Evolutionary conservation across 1,284 basidiomycete genomes (phyloP), one percentile per base, ranked within the genome.

Genomic region (Mrakiaceae sp.): DNA sequence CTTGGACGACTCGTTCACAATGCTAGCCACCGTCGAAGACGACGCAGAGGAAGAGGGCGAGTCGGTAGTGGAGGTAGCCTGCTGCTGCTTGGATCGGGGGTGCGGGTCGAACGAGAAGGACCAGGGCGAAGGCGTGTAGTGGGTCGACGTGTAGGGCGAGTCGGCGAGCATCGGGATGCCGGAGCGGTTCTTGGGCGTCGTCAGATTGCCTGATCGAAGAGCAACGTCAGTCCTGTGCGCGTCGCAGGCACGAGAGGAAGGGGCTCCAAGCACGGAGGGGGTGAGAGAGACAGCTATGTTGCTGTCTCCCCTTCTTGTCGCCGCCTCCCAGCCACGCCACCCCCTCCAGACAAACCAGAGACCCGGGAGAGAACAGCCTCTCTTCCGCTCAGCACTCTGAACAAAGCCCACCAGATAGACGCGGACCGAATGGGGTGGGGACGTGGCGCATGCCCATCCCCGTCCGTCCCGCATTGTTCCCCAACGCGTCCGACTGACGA

Each of bases 151-250:
- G 27, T 56, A 58, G 6, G 64, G 55, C 6, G 64, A 9, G 42
- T 57, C 57, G 46, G 39, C 39, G 14, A 40, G 44, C 64, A 66
- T 66, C 5, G 64, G 60, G 53, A 66, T 66, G 4, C 64, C 64
- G 40, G 12, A n/a, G 5, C 60, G 27, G 1, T 58, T 40, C 2
- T 40, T 47, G 10, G 64, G 54, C 5, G 39, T 55, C 16, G 56
- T 64, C 8, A 52, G 47, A 14, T 5, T 49, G 10, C 57, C 47
- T 43, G 40, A 11, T 42, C 4, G 9, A 1, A n/a, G 8, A 58
- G 4, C 27, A 27, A 27, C 27, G 27, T 27, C 27, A 27, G 27
- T 27, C 27, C 27, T 27, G 27, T 27, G 27, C 27, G 27, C 27
- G 27, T 27, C 27, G 27, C 27, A 27, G 10, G 12, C 3, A 44